Conservation (phyloP, 805 yeast genomes). For the Candida ponderosae region DNA sequence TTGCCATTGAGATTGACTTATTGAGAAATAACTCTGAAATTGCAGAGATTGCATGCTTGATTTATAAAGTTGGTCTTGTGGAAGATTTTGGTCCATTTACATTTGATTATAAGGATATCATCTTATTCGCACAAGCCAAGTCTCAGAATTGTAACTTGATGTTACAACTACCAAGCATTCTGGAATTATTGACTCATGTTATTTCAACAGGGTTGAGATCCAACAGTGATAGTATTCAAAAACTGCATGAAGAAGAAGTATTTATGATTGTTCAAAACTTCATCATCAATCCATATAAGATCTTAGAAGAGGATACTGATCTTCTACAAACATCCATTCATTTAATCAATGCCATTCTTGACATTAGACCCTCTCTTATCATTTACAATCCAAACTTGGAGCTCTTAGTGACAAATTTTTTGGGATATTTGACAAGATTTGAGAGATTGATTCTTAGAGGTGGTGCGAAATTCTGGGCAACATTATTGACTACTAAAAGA, state of each 20-base stretch:
- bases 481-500: conserved; percentile 35
- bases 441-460: conserved; percentile 47
- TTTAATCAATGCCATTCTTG: conserved; percentile 42
- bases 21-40: conserved; percentile 38
- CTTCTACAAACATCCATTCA: conserved; percentile 41
- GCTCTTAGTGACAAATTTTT: conserved; percentile 16
- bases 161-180: conserved; percentile 3
- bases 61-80: conserved; percentile 56
- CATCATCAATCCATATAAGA: conserved; percentile 7
- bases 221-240: not conserved
- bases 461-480: conserved; percentile 45
- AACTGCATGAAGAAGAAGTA: conserved; percentile 6
- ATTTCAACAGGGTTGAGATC: conserved; percentile 11
- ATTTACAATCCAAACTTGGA: conserved; percentile 20
- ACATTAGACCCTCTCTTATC: conserved; percentile 40
- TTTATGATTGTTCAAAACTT: conserved; percentile 11
- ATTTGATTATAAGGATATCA: conserved; percentile 32
- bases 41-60: conserved; percentile 55
- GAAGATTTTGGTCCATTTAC: conserved; percentile 69
- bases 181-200: conserved; percentile 13
- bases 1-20: conserved; percentile 30
- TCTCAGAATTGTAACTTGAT: conserved; percentile 1
- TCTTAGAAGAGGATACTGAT: conserved; percentile 50
- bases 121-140: conserved; percentile 32
- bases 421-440: conserved; percentile 22